These are phyloP conservation scores for Beauveria caledonica DNA, from an alignment of 2,329 filamentous ascomycete species.

Conservation along the genomic window DNA sequence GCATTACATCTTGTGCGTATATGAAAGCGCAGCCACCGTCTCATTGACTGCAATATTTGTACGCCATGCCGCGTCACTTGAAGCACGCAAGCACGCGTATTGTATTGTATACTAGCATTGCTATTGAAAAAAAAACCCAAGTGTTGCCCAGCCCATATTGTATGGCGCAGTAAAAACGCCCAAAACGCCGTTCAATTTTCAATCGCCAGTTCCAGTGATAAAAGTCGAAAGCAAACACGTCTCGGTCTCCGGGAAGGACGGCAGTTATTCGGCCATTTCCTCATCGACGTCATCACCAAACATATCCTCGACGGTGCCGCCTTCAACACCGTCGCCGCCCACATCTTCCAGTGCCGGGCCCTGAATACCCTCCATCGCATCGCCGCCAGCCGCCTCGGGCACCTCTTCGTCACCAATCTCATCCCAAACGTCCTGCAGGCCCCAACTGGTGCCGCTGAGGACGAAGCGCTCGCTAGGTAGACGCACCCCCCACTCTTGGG, in stretches of 20 bases:
- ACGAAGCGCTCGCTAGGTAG: constrained; percentile 62
- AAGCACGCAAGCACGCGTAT: background rate
- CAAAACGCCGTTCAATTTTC: constrained; percentile 2
- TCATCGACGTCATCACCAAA: constrained; percentile 47
- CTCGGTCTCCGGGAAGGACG: background rate
- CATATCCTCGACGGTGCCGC: constrained; percentile 45
- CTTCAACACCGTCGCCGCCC: constrained; percentile 39
- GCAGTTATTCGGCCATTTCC: constrained; percentile 42
- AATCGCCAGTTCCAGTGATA: background rate
- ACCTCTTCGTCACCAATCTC: constrained; percentile 36
- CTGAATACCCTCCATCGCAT: constrained; percentile 43
- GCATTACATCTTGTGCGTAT: too few relatives aligned
- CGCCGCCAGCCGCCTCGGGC: constrained; percentile 27
- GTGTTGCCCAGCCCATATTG: background rate
- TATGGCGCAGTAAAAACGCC: background rate
- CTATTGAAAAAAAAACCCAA: background rate
- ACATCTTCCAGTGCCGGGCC: constrained; percentile 33
- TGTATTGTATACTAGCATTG: background rate
- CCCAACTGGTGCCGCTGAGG: constrained; percentile 58
- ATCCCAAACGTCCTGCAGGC: constrained; percentile 51
- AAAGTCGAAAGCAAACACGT: background rate
- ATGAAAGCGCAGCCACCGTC: too few relatives aligned
- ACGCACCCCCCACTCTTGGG: constrained; percentile 59
- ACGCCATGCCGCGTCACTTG: too few relatives aligned
- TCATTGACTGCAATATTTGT: too few relatives aligned